Percentiles rank a stretch among this genome's conserved stretches.
Conservation (phyloP, 306 rosid species). For the Herpetospermum pedunculosum region DNA sequence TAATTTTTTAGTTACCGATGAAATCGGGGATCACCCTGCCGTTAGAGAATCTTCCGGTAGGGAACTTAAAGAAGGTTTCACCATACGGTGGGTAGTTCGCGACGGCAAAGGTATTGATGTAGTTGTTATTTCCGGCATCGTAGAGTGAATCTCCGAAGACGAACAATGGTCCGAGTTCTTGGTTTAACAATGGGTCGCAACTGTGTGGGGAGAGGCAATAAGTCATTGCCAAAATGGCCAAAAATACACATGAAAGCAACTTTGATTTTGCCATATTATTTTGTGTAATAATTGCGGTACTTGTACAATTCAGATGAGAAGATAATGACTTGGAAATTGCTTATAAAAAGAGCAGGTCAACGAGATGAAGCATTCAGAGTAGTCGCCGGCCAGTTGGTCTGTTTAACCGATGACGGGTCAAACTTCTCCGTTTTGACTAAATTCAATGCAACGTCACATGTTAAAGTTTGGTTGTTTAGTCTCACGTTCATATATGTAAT, state of each 20-base stretch:
- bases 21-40: conserved; percentile 35
- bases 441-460: no score
- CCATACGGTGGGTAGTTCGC: conserved; percentile 28
- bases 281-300: no score
- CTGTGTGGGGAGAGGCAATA: not conserved
- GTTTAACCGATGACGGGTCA: not conserved
- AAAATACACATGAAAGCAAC: not conserved
- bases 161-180: conserved; percentile 12
- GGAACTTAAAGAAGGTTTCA: conserved; percentile 22
- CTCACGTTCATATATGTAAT: no score
- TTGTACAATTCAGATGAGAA: not conserved
- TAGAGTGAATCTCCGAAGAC: conserved; percentile 51
- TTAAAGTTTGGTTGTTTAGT: no score
- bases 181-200: not conserved
- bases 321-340: no score
- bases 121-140: conserved; percentile 52
- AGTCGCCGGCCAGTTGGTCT: not conserved
- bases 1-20: conserved; percentile 14
- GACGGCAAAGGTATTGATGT: conserved; percentile 15
- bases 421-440: not conserved
- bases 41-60: conserved; percentile 33
- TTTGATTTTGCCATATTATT: not conserved
- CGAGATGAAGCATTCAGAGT: not conserved
- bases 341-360: no score
- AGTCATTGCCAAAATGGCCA: not conserved